Evolutionary conservation across 441 rosid genomes (phyloP), one percentile per base, ranked within the genome.

Genomic region (Croton setiger): DNA sequence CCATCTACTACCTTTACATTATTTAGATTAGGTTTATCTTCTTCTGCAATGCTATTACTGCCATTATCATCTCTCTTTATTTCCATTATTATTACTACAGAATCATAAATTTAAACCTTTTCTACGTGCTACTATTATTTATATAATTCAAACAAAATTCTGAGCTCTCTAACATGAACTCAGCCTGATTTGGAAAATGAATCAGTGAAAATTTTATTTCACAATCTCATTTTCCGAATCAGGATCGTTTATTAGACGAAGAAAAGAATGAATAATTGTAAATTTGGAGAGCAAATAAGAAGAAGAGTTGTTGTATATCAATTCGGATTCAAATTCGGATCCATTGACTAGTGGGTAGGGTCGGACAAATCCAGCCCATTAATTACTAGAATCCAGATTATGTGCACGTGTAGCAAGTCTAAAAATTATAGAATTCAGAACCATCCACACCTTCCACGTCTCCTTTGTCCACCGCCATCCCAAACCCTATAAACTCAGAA

Each of bases 61-160:
- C 7, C 67, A 35, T 43, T 37, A 44, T 53, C 76, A 23, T 59
- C 84, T 60, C 68, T 74, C 48, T 59, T 63, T 10, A 56, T 74
- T 63, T 85, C 82, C 87, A 86, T 82, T 45, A 37, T 35, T 12
- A 86, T 82, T 45, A 37, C 36, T 12, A 27, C 17, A 27, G 54
- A 23, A 31, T 44, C 52, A 15, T 31, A n/a, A 27, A 56, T 3
- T 11, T 27, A 55, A 27, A 39, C 0, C 10, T 39, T 39, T 1
- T 35, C 11, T 37, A 27, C n/a, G 4, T n/a, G 1, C 43, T 27
- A 11, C 14, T 64, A 18, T 35, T 51, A 49, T 52, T 54, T n/a
- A 6, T 10, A 33, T 3, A n/a, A 31, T 64, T 31, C 21, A 31
- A 58, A n/a, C n/a, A n/a, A 15, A 64, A 21, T 27, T 11, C 44